These are phyloP conservation scores for Calonectria ilicicola DNA, from an alignment of 2,329 filamentous ascomycete genomes.

Conservation along the genomic window DNA sequence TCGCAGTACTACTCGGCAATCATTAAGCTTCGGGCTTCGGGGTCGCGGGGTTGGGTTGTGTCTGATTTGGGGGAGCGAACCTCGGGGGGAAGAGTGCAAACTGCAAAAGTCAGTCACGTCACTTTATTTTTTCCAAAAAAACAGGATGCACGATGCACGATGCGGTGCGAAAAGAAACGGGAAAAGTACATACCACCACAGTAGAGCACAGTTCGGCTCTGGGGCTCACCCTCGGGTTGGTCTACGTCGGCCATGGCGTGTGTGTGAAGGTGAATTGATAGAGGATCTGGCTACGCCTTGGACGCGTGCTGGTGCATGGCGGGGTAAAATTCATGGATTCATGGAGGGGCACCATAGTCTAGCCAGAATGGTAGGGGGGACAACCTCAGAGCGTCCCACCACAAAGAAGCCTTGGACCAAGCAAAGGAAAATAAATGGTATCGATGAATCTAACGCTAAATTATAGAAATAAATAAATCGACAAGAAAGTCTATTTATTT, in stretches of 20 bases:
- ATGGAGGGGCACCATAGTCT: slow-evolving; percentile 40
- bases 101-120: slow-evolving; percentile 50
- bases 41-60: slow-evolving; percentile 17
- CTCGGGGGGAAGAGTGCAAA: slow-evolving; percentile 75
- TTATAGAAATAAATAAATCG: too few relatives aligned
- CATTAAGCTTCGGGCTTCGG: slow-evolving; percentile 36
- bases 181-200: slow-evolving; percentile 65
- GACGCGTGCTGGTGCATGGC: slow-evolving; percentile 48
- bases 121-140: slow-evolving; percentile 13
- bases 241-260: slow-evolving; percentile 66
- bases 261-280: slow-evolving; percentile 37
- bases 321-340: slow-evolving; percentile 49
- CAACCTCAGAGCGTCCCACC: too few relatives aligned
- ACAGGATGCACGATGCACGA: background rate
- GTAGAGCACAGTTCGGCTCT: slow-evolving; percentile 65
- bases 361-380: background rate
- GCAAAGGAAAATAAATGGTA: too few relatives aligned
- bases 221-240: slow-evolving; percentile 61
- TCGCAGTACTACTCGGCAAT: slow-evolving; percentile 86
- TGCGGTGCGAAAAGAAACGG: background rate
- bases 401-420: too few relatives aligned
- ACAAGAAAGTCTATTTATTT: too few relatives aligned
- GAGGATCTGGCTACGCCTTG: slow-evolving; percentile 32
- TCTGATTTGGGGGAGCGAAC: slow-evolving; percentile 53
- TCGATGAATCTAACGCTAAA: too few relatives aligned